Base-by-base conservation (phyloP, 2,329 filamentous ascomycete genomes). In the Purpureocillium lavendulum region DNA sequence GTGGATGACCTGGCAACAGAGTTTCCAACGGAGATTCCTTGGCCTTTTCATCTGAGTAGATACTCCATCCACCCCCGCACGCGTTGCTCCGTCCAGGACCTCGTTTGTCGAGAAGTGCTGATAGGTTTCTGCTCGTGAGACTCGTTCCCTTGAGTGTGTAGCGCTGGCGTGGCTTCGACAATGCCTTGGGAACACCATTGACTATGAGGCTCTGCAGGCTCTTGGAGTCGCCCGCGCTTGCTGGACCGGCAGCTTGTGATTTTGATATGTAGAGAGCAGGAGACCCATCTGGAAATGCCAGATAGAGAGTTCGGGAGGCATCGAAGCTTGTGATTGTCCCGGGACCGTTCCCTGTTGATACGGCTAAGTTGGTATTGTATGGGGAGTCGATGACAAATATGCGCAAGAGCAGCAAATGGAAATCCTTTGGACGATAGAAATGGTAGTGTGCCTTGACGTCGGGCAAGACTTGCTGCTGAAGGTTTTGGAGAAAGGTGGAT, bases 401-500 rank as follows among this genome's bases (percentile, higher is more conserved):
- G 37, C 87, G 79, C n/a, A 94, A 64, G 18, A 92, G 69, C 1
- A 85, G 72, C 4, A 92, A 65, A 0, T 84, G 77, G n/a, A 84
- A 67, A 2, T 71, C 69, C 39, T 74, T 70, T 39, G 84, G 82
- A n/a, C 82, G 76, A 48, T 84, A 80, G 44, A 92, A 76, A 50
- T 86, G 82, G 58, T 87, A 92, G 60, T 94, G 85, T 5, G 84
- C 84, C 59, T 92, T 94, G 49, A 89, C 76, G 42, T 92, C 74
- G 1, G 87, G 84, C 2, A 86, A 69, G 14, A 88, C 73, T 53
- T 89, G 81, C 31, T 70, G 69, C 49, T 89, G 83, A 2, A 95
- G 74, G 48, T 82, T 83, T 47, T 77, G 76, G 30, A 94, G 67
- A 57, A 94, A 94, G 0, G 82, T 85, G 4, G 84, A 78, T 1